Evolutionary conservation across 1,284 basidiomycete genomes (phyloP).

Genomic region (Erythrobasidium hasegawianum): DNA sequence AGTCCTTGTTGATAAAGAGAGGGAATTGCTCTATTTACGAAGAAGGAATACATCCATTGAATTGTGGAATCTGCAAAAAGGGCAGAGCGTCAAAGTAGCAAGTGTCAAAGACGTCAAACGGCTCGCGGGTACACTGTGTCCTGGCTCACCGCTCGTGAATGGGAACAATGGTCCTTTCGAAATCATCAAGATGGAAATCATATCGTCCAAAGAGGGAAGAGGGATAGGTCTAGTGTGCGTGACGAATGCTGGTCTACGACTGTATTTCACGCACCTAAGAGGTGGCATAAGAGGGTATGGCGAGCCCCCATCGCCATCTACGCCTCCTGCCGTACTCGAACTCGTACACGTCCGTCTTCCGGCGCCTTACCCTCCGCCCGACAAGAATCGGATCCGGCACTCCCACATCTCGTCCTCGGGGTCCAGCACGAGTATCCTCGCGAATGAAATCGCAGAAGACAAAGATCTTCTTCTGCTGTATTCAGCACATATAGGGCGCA

Average conservation of each 20-base stretch:
- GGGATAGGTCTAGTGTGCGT: constrained; percentile 62
- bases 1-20: constrained; percentile 62
- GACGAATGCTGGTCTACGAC: constrained; percentile 63
- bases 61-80: constrained; percentile 49
- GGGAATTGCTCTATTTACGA: constrained; percentile 70
- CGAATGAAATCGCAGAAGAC: constrained; percentile 62
- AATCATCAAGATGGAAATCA: constrained; percentile 49
- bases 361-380: constrained; percentile 50
- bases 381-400: constrained; percentile 19
- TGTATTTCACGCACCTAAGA: constrained; percentile 64
- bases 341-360: constrained; percentile 74
- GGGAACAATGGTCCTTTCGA: constrained; percentile 38
- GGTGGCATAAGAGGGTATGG: constrained; percentile 44
- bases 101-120: constrained; percentile 34
- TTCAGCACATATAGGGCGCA: constrained; percentile 62
- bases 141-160: constrained; percentile 39
- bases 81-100: constrained; percentile 29
- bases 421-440: constrained; percentile 50
- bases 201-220: constrained; percentile 50
- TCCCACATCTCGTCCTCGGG: constrained; percentile 1
- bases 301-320: constrained; percentile 35
- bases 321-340: constrained; percentile 53
- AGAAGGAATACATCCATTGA: constrained; percentile 66
- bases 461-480: constrained; percentile 70
- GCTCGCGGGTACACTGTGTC: constrained; percentile 35